phyloP scores from a whole-genome alignment of 768 basidiomycete species.

The Sistotremastrum suecicum region DNA sequence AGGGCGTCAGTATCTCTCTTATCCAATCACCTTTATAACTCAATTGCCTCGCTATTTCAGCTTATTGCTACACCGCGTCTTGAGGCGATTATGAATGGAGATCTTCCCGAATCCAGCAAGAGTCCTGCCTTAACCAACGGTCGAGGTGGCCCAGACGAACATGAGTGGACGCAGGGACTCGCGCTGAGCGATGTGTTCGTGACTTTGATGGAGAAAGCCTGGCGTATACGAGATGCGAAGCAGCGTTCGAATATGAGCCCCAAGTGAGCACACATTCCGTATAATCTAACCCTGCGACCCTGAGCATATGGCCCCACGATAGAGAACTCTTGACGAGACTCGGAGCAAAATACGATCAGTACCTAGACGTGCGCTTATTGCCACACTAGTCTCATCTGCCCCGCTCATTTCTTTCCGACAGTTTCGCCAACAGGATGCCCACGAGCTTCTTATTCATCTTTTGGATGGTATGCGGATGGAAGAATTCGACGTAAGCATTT shows the following conservation, averaged over 20 bases:
- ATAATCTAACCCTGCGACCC: background rate
- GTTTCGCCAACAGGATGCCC: slow-evolving; percentile 92
- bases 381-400: background rate
- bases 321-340: slow-evolving; percentile 54
- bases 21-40: slow-evolving; percentile 10
- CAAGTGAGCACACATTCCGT: slow-evolving; percentile 31
- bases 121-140: slow-evolving; percentile 55
- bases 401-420: slow-evolving; percentile 1
- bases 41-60: slow-evolving; percentile 20
- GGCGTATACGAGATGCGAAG: slow-evolving; percentile 42
- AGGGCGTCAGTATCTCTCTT: slow-evolving; percentile 45
- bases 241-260: slow-evolving; percentile 46
- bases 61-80: slow-evolving; percentile 54
- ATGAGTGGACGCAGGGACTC: slow-evolving; percentile 43
- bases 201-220: slow-evolving; percentile 42
- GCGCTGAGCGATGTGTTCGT: slow-evolving; percentile 61
- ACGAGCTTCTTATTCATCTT: slow-evolving; percentile 82
- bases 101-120: slow-evolving; percentile 23
- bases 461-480: slow-evolving; percentile 92
- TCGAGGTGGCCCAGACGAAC: slow-evolving; percentile 35
- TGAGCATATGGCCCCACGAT: background rate
- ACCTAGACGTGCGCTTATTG: slow-evolving; percentile 40
- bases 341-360: slow-evolving; percentile 84
- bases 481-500: slow-evolving; percentile 60
- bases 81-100: slow-evolving; percentile 41